Conservation (phyloP, 83 land plant genomes). For the Larix sibirica region DNA sequence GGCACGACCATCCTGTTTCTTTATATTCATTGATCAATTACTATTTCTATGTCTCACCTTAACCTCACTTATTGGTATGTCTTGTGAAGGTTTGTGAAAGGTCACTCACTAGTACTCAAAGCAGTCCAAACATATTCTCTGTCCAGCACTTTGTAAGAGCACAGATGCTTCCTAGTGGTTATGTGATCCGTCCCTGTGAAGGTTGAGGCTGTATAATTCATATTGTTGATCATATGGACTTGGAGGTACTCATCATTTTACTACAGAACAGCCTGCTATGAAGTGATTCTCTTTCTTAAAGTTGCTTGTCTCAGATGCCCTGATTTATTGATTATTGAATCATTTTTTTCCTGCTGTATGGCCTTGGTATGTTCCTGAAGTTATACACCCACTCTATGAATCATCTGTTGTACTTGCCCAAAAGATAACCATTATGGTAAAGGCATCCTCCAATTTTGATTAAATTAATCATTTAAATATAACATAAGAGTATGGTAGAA, state of each 20-base stretch:
- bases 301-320: not conserved
- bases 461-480: too few species aligned
- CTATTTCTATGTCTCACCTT: not conserved
- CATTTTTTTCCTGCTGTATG: conserved; percentile 14
- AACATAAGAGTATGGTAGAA: too few species aligned
- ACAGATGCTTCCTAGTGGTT: conserved; percentile 90
- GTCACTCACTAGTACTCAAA: conserved; percentile 61
- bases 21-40: not conserved
- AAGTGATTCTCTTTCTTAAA: not conserved
- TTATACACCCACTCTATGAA: conserved; percentile 17
- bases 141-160: conserved; percentile 75
- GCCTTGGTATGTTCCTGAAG: conserved; percentile 74
- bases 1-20: not conserved
- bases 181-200: conserved; percentile 82
- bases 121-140: conserved; percentile 67
- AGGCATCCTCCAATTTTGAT: not conserved
- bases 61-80: not conserved
- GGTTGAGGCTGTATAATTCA: conserved; percentile 86
- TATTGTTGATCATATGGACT: conserved; percentile 87
- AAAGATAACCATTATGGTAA: conserved; percentile 54
- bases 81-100: conserved; percentile 85
- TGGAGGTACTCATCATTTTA: conserved; percentile 45
- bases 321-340: not conserved
- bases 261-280: not conserved
- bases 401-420: conserved; percentile 62